These are phyloP conservation scores for Arachis stenosperma DNA, from an alignment of 306 rosid species.

Conservation along the genomic window DNA sequence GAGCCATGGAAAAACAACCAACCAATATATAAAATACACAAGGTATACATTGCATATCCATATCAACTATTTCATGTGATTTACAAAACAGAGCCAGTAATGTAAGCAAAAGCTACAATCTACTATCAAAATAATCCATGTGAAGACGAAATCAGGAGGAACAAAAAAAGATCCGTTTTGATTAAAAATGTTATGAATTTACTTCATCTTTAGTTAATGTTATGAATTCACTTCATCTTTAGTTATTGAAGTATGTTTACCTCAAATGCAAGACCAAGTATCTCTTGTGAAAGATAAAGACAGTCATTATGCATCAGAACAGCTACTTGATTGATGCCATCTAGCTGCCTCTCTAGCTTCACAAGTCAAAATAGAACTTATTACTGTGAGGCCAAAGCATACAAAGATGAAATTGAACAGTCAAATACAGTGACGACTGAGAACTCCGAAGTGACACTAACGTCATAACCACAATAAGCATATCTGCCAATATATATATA, in stretches of 20 bases:
- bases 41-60: constrained; percentile 19
- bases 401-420: constrained; percentile 16
- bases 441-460: constrained; percentile 24
- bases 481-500: constrained; percentile 25
- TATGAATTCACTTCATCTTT: constrained; percentile 18
- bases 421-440: constrained; percentile 11
- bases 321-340: constrained; percentile 81
- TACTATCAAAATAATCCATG: constrained; percentile 25
- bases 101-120: constrained; percentile 18
- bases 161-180: neutral
- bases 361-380: constrained; percentile 55
- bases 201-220: neutral
- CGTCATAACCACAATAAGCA: constrained; percentile 25
- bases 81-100: constrained; percentile 8
- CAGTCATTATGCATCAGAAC: constrained; percentile 94
- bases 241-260: constrained; percentile 48
- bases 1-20: constrained; percentile 30
- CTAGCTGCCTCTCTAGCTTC: constrained; percentile 99
- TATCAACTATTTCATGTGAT: constrained; percentile 27
- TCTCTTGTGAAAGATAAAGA: constrained; percentile 86
- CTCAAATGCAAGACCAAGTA: constrained; percentile 93
- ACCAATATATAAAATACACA: constrained; percentile 2
- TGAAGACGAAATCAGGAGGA: constrained; percentile 15
- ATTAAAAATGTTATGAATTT: neutral
- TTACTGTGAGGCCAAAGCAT: constrained; percentile 32